These are phyloP conservation scores for Penicillium sp. DNA, from an alignment of 2,329 filamentous ascomycete species.

Conservation along the genomic window DNA sequence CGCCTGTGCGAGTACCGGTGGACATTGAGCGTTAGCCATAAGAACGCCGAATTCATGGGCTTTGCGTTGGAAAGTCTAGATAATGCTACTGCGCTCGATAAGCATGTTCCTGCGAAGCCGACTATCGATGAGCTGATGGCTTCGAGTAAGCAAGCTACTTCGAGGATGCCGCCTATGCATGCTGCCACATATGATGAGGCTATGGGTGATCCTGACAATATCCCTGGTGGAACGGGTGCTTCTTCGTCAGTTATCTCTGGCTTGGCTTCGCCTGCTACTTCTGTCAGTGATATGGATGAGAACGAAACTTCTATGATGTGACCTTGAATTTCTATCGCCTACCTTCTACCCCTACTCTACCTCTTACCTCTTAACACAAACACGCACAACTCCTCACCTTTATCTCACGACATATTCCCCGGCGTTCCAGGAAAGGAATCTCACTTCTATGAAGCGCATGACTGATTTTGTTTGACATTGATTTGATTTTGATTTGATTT, in stretches of 20 bases:
- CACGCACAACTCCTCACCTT: neutral
- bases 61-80: constrained; percentile 80
- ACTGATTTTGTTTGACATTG: neutral
- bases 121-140: constrained; percentile 52
- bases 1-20: constrained; percentile 87
- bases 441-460: constrained; percentile 8
- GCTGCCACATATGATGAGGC: constrained; percentile 26
- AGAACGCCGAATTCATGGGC: constrained; percentile 56
- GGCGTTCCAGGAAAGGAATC: constrained; percentile 10
- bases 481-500: neutral
- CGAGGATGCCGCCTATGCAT: constrained; percentile 17
- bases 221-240: constrained; percentile 16
- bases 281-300: constrained; percentile 33
- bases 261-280: constrained; percentile 39
- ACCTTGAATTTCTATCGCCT: neutral
- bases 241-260: constrained; percentile 40
- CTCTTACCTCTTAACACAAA: too few relatives aligned
- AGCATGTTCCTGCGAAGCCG: constrained; percentile 70
- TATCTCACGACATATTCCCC: constrained; percentile 6
- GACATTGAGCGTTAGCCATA: constrained; percentile 84
- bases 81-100: constrained; percentile 67
- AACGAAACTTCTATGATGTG: constrained; percentile 23
- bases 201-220: constrained; percentile 24
- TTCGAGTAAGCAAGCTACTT: constrained; percentile 24
- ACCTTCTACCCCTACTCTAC: neutral